Percentiles rank a stretch among this genome's conserved stretches.
phyloP scores from a whole-genome alignment of 164 flowering plant genomes.

The Dillenia turbinata region DNA sequence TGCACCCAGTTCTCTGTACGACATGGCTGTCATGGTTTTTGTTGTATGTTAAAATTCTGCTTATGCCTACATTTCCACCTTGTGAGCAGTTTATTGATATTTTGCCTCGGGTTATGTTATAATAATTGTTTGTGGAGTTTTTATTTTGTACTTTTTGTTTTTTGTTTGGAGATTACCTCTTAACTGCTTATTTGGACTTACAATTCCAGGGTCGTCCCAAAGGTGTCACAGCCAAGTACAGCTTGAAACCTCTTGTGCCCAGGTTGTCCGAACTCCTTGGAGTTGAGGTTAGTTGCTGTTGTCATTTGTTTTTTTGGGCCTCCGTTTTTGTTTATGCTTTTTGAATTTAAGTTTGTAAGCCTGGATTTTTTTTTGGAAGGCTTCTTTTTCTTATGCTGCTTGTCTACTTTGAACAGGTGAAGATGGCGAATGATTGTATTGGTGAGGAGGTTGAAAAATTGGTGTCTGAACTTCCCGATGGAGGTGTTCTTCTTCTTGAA shows the following conservation, averaged over 20 bases:
- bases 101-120: background rate
- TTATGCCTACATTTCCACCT: no score
- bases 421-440: conserved; percentile 75
- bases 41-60: no score
- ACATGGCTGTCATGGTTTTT: no score
- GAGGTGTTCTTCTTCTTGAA: conserved; percentile 82
- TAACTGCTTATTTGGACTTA: background rate
- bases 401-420: conserved; percentile 37
- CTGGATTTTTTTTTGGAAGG: background rate
- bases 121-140: background rate
- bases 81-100: no score
- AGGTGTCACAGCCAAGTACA: conserved; percentile 83
- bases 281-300: conserved; percentile 35
- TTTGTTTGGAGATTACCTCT: background rate
- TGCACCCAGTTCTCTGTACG: no score
- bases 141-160: background rate
- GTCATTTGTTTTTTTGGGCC: no score
- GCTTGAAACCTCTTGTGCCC: conserved; percentile 82
- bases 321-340: background rate
- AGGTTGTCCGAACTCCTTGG: conserved; percentile 82
- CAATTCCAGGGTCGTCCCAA: conserved; percentile 72
- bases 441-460: conserved; percentile 70
- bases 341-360: background rate
- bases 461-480: conserved; percentile 66
- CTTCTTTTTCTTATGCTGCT: background rate